A percentile compares a stretch with the other conserved stretches of the same genome.
Evolutionary conservation across 192 early-diverging fungal genomes (phyloP).

Genomic region (Coemansia sp.): DNA sequence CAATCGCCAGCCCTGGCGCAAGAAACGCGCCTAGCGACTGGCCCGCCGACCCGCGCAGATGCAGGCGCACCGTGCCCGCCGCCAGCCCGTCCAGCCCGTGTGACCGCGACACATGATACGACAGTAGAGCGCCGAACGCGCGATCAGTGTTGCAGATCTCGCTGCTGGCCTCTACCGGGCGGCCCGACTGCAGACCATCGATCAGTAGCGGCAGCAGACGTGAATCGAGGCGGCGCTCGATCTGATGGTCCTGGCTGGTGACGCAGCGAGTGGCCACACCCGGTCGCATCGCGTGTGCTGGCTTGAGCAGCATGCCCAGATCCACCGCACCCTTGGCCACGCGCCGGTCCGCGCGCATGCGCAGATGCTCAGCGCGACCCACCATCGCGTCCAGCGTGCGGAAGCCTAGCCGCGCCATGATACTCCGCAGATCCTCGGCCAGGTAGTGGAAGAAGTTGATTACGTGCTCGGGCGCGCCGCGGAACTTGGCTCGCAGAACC

Average conservation of each 20-base stretch:
- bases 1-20: constrained; percentile 83
- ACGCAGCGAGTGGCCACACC: constrained; percentile 85
- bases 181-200: constrained; percentile 62
- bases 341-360: constrained; percentile 66
- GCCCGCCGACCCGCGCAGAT: constrained; percentile 88
- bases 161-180: constrained; percentile 62
- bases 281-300: constrained; percentile 83
- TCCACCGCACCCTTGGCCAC: constrained; percentile 85
- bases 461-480: constrained; percentile 93
- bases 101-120: constrained; percentile 81
- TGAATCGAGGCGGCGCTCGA: constrained; percentile 86
- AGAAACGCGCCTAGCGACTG: constrained; percentile 97
- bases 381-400: constrained; percentile 96
- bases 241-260: constrained; percentile 84
- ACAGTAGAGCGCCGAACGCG: constrained; percentile 88
- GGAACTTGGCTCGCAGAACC: constrained; percentile 90
- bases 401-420: constrained; percentile 95
- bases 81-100: constrained; percentile 84
- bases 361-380: constrained; percentile 85
- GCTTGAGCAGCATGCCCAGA: constrained; percentile 82
- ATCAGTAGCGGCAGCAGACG: constrained; percentile 82
- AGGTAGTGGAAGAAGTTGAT: constrained; percentile 99
- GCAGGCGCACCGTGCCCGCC: constrained; percentile 83
- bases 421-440: constrained; percentile 87
- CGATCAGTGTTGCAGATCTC: constrained; percentile 93